Conservation (phyloP, 371 early-diverging fungal genomes). For the Mucor indicus region DNA sequence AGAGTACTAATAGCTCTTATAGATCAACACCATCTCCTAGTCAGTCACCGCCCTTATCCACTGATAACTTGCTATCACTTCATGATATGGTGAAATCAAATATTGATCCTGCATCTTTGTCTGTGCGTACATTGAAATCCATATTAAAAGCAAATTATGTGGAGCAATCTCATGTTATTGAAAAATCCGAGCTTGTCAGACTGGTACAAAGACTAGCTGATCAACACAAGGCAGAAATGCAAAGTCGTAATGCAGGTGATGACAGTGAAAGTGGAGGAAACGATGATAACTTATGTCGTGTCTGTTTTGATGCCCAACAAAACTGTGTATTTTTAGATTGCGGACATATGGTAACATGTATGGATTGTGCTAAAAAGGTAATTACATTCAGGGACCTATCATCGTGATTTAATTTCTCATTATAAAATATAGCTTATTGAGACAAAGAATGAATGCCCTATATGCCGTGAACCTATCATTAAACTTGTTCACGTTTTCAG, state of each 20-base stretch:
- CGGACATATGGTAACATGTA: slow-evolving; percentile 63
- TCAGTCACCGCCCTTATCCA: slow-evolving; percentile 1
- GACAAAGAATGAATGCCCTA: slow-evolving; percentile 58
- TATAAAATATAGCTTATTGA: slow-evolving; percentile 35
- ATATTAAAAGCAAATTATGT: slow-evolving; percentile 52
- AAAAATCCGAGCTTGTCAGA: slow-evolving; percentile 52
- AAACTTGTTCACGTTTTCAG: slow-evolving; percentile 53
- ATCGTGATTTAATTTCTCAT: background rate
- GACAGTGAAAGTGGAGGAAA: background rate
- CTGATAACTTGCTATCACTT: slow-evolving; percentile 18
- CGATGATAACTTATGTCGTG: slow-evolving; percentile 53
- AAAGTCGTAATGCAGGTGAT: slow-evolving; percentile 2
- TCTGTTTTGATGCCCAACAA: slow-evolving; percentile 59
- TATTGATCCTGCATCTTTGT: slow-evolving; percentile 44
- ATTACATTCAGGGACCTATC: no score
- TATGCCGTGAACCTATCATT: slow-evolving; percentile 56
- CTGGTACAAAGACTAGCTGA: slow-evolving; percentile 46
- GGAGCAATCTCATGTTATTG: slow-evolving; percentile 44
- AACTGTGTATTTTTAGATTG: slow-evolving; percentile 60
- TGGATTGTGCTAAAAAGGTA: slow-evolving; percentile 60
- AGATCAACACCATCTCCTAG: background rate
- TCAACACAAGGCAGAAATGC: slow-evolving; percentile 21
- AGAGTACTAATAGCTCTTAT: no score
- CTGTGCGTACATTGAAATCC: slow-evolving; percentile 47
- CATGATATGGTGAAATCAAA: slow-evolving; percentile 32